Evolutionary conservation across 768 basidiomycete species (phyloP), one percentile per base, ranked within the genome.

Genomic region (Psilocybe cubensis): DNA sequence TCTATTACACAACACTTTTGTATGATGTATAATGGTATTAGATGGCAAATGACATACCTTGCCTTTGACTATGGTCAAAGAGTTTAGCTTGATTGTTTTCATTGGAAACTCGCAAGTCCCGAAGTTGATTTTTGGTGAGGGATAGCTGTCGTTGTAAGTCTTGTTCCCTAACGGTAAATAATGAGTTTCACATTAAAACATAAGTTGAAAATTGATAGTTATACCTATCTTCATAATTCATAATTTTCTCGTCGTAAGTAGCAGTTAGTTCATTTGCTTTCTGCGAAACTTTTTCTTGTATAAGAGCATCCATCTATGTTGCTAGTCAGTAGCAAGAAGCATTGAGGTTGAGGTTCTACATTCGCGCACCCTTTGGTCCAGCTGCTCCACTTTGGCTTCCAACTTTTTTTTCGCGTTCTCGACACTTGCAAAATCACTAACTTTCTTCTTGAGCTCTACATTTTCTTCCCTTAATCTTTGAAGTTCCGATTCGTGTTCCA

Each of bases 211-310:
- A 3, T 41, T 24, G 24, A 31, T 25, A 25, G 38, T 20, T 10
- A 25, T 63, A 94, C 94, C 96, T 84, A 67, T 96, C 96, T 71
- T 96, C 95, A 64, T 96, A 98, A 72, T 98, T 99, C 49, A 93
- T 81, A 69, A 99, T 80, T 63, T 89, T 89, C 75, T 99, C 97
- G 66, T 99, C 97, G 62, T 97, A 98, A 4, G 92, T 95, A 14
- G 96, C 97, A 62, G 96, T 92, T 18, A 98, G 79, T 74, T 98
- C 97, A 55, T 96, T 96, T 76, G 98, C 94, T 74, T 98, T 98
- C 71, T 92, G 91, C 3, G 79, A 76, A 29, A 98, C 90, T 67
- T 89, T 89, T 63, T 98, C 96, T 58, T 86, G 82, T 55, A 98
- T 92, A 76, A 95, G 78, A 43, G 89, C 88, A 21, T 98, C 96